Conservation (phyloP, 164 flowering plant genomes). For the Litsea cubeba region DNA sequence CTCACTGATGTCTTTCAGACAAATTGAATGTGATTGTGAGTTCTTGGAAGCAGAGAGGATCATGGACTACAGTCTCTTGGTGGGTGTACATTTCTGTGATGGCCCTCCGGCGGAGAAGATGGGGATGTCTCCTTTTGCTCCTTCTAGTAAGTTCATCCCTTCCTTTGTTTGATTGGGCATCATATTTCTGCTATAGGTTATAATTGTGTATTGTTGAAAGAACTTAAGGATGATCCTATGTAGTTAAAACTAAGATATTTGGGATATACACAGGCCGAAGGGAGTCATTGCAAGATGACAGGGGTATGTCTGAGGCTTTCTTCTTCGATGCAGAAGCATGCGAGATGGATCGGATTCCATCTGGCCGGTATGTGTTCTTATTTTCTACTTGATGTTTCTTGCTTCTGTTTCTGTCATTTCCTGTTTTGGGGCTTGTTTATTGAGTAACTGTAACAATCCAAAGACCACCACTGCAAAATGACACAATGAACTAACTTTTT, state of each 20-base stretch:
- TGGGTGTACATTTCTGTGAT: conserved; percentile 80
- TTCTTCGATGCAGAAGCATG: conserved; percentile 55
- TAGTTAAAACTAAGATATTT: not conserved
- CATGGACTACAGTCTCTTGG: conserved; percentile 87
- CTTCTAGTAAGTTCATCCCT: not conserved
- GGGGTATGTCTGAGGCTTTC: conserved; percentile 34
- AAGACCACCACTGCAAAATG: not conserved
- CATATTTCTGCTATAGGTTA: not conserved
- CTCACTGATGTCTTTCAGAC: conserved; percentile 35
- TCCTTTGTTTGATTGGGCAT: not conserved
- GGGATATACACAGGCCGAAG: conserved; percentile 34
- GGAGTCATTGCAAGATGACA: conserved; percentile 45
- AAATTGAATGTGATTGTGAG: conserved; percentile 74
- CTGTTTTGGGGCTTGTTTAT: not conserved
- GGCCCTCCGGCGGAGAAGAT: conserved; percentile 52
- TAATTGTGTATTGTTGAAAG: not conserved
- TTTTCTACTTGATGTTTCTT: not conserved
- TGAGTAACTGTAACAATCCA: not conserved
- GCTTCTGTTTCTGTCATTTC: not conserved
- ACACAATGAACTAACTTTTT: not conserved
- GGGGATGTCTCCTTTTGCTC: conserved; percentile 51
- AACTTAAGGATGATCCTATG: not conserved
- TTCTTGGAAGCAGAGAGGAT: conserved; percentile 77
- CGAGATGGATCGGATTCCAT: conserved; percentile 48
- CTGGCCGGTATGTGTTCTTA: conserved; percentile 51